A percentile compares a stretch with the other conserved stretches of the same genome.
These are phyloP conservation scores for Backusella westeae DNA, from an alignment of 192 early-diverging fungal species.

Conservation along the genomic window DNA sequence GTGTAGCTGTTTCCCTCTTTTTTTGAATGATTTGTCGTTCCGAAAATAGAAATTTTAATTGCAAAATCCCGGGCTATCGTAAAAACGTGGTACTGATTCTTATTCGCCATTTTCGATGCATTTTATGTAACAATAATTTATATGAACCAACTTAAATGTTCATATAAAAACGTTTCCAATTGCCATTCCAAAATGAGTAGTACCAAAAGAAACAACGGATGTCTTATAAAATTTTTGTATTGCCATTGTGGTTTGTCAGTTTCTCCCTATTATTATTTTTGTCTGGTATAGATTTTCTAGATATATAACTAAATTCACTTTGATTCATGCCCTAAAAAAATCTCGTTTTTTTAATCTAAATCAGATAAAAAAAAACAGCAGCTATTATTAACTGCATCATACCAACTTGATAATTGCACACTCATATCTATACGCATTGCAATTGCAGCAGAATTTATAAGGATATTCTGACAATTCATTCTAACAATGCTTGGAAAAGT, in stretches of 20 bases:
- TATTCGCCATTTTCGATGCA: neutral
- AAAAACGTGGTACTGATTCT: constrained; percentile 4
- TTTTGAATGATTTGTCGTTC: neutral
- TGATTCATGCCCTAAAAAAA: neutral
- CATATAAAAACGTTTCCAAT: neutral
- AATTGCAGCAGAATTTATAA: neutral
- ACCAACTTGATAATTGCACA: neutral
- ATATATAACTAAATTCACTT: neutral
- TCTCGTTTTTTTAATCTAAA: neutral
- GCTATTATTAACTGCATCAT: neutral
- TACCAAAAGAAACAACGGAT: constrained; percentile 4
- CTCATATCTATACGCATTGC: neutral
- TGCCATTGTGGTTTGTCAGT: neutral
- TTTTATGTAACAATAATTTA: neutral
- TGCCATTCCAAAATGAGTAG: neutral
- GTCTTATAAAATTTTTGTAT: neutral
- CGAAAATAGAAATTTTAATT: constrained; percentile 4
- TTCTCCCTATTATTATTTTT: neutral
- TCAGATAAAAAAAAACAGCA: neutral
- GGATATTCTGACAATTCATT: neutral
- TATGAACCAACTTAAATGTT: neutral
- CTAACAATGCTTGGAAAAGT: neutral
- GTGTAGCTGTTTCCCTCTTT: neutral
- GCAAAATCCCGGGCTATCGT: neutral
- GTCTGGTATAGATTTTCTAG: constrained; percentile 2